phyloP scores from a whole-genome alignment of 176 grass and related monocot genomes.

The Metroxylon sagu region DNA sequence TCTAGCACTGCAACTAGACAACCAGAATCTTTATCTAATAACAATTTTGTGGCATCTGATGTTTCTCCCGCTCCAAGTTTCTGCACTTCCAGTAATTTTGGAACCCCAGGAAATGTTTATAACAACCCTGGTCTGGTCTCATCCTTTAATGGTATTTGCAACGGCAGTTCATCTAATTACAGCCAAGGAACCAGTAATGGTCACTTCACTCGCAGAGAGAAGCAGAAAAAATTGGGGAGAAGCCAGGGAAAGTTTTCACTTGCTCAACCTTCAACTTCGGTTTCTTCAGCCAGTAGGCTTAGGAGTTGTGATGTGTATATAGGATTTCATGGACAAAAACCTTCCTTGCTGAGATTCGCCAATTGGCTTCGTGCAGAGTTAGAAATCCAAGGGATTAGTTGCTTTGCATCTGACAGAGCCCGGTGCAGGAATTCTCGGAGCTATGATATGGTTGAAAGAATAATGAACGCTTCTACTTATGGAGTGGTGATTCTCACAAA shows the following conservation, averaged over 20 bases:
- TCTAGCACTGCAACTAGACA: conserved; percentile 20
- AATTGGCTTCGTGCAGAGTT: conserved; percentile 91
- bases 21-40: conserved; percentile 21
- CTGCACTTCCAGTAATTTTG: conserved; percentile 69
- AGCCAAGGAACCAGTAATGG: conserved; percentile 32
- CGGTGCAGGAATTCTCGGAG: conserved; percentile 68
- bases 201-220: conserved; percentile 31
- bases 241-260: conserved; percentile 33
- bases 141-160: conserved; percentile 43
- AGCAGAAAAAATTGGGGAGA: conserved; percentile 41
- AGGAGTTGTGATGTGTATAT: conserved; percentile 83
- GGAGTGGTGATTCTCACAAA: conserved; percentile 89
- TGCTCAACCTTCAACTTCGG: conserved; percentile 35
- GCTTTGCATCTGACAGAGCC: conserved; percentile 75
- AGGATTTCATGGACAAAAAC: conserved; percentile 85
- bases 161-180: conserved; percentile 48
- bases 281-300: conserved; percentile 41
- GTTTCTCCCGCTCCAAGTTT: conserved; percentile 53
- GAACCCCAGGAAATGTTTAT: conserved; percentile 47
- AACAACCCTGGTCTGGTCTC: conserved; percentile 52
- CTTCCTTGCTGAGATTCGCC: conserved; percentile 73
- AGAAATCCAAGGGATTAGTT: conserved; percentile 93
- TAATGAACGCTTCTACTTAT: conserved; percentile 86
- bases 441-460: conserved; percentile 62
- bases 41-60: conserved; percentile 31